These are phyloP conservation scores for Cercospora sp. DNA, from an alignment of 2,329 filamentous ascomycete genomes.

Conservation along the genomic window DNA sequence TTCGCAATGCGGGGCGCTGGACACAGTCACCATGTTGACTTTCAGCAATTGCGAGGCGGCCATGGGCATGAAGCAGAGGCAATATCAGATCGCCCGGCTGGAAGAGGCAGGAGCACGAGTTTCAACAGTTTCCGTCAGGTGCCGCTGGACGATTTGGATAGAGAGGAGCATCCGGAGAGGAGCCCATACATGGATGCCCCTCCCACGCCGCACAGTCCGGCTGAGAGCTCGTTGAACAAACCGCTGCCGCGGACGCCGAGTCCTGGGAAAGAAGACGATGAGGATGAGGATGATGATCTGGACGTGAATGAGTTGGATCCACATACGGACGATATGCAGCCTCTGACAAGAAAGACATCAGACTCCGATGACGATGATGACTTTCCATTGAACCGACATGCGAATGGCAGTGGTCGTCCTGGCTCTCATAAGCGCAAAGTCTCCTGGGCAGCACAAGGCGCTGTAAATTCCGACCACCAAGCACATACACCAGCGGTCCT, in stretches of 20 bases:
- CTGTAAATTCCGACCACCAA: not conserved
- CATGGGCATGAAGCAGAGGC: conserved; percentile 4
- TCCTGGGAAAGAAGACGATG: conserved; percentile 11
- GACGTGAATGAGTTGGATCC: conserved; percentile 40
- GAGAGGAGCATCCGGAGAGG: conserved; percentile 18
- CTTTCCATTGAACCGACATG: conserved; percentile 19
- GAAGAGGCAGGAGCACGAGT: conserved; percentile 28
- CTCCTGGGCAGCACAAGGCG: conserved; percentile 25
- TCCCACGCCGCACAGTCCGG: conserved; percentile 15
- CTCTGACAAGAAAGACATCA: conserved; percentile 25
- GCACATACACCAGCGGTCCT: conserved; percentile 29
- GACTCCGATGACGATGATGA: conserved; percentile 21
- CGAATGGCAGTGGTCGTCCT: conserved; percentile 18
- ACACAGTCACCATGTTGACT: conserved; percentile 55
- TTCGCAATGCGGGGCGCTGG: conserved; percentile 70
- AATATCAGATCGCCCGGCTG: conserved; percentile 19
- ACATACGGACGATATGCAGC: conserved; percentile 27
- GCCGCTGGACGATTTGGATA: conserved; percentile 25
- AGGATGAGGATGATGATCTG: conserved; percentile 36
- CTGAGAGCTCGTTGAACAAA: conserved; percentile 31
- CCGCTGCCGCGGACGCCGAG: conserved; percentile 34
- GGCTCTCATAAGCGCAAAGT: conserved; percentile 21
- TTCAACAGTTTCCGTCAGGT: conserved; percentile 34
- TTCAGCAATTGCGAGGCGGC: conserved; percentile 33
- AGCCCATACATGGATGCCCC: conserved; percentile 28